These are phyloP conservation scores for Corymbia citriodora DNA, from an alignment of 441 rosid species.

Conservation along the genomic window DNA sequence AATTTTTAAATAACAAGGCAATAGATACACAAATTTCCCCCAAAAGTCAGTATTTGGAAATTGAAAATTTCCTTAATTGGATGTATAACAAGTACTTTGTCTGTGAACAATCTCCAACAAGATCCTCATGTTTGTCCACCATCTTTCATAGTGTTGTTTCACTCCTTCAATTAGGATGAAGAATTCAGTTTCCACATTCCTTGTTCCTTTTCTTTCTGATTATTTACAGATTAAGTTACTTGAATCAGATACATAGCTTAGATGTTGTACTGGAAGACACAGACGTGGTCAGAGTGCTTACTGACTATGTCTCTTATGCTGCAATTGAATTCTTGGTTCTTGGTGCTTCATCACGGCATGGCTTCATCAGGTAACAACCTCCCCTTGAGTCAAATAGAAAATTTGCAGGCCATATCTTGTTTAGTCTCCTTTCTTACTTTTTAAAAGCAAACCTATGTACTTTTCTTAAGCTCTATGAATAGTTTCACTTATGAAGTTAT, in stretches of 20 bases:
- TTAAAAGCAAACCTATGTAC: not conserved
- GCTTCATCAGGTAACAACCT: conserved; percentile 55
- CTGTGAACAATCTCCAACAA: not conserved
- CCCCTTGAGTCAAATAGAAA: not conserved
- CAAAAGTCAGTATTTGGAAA: not conserved
- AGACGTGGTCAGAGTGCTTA: conserved; percentile 60
- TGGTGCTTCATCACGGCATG: conserved; percentile 66
- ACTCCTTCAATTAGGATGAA: not conserved
- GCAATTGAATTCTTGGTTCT: conserved; percentile 78
- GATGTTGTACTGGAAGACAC: conserved; percentile 65
- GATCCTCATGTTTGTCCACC: not conserved
- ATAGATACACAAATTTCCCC: not conserved
- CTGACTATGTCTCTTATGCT: conserved; percentile 61
- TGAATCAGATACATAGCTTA: conserved; percentile 48
- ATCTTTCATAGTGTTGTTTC: not conserved
- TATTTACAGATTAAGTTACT: not conserved
- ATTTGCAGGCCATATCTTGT: not conserved
- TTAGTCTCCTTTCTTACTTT: not conserved
- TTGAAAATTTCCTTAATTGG: not conserved
- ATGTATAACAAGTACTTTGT: not conserved
- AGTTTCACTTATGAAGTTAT: not conserved
- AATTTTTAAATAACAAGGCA: not conserved
- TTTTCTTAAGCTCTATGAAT: not conserved
- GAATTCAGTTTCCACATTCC: not conserved
- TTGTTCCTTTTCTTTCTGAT: not conserved